Evolutionary conservation across 148 eudicot genomes (phyloP), one percentile per base, ranked within the genome.

Genomic region (Silene latifolia): DNA sequence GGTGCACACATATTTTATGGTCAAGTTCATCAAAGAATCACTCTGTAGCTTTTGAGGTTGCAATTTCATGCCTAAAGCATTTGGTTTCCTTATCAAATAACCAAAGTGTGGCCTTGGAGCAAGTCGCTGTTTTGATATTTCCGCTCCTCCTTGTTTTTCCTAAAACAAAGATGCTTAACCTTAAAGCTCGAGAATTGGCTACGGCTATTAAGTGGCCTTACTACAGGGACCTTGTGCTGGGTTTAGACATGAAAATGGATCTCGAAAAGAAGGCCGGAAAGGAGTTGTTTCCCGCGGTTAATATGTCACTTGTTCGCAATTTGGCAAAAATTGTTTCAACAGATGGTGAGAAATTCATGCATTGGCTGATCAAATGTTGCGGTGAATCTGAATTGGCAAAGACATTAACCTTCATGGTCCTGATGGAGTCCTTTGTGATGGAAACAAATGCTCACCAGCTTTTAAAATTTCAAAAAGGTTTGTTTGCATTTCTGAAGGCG

Each of bases 331-430:
- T 75, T 58, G 81, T 92, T 48, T 77, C 74, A 18, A 72, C 54
- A 71, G 74, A 76, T 67, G 78, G 81, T 63, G 85, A 82, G 62
- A 87, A 83, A 24, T 80, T 81, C 72, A 46, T 85, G 74, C 83
- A 87, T 61, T 92, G 96, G 97, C 87, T 95, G 76, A 85, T 86
- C 32, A 87, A 79, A 71, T 92, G 91, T 76, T 85, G 89, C 72
- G 69, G 77, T 63, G 81, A 66, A 53, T 81, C 83, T 25, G 87
- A 84, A 53, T 76, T 85, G 77, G 92, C 99, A n/a, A 90, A 87
- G 78, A 87, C 89, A 21, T 63, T 88, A 67, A 76, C 88, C 77
- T 80, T 89, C 80, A 83, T 89, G 83, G 80, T 95, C 73, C 56
- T 90, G 60, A 79, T 81, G 80, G 89, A 89, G 79, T 88, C 93